A percentile compares a stretch with the other conserved stretches of the same genome.
Conservation (phyloP, 2,329 filamentous ascomycete species). For the Tolypocladium capitatum region DNA sequence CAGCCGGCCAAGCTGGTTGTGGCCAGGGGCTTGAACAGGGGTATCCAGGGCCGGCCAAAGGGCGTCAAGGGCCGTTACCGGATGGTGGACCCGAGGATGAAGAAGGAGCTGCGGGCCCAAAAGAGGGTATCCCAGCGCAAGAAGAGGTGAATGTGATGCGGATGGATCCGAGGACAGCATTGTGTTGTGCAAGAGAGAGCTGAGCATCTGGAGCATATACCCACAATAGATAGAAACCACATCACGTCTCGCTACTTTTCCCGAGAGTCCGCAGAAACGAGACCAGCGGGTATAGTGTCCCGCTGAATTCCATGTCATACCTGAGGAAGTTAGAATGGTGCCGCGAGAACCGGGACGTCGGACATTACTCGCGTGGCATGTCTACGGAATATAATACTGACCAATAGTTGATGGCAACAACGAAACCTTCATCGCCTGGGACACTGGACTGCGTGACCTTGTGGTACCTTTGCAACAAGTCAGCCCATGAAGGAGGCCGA, state of each 20-base stretch:
- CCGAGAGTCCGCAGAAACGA: conserved; percentile 36
- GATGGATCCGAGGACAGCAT: background rate
- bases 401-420: conserved; percentile 75
- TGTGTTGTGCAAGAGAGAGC: background rate
- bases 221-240: background rate
- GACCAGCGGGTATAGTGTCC: conserved; percentile 50
- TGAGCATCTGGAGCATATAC: background rate
- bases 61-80: conserved; percentile 95
- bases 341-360: too few species aligned
- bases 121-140: conserved; percentile 67
- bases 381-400: conserved; percentile 18
- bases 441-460: conserved; percentile 63
- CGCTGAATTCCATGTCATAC: conserved; percentile 71
- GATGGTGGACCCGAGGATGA: conserved; percentile 89
- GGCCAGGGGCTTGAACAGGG: conserved; percentile 70
- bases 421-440: conserved; percentile 57
- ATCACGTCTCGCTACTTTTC: background rate
- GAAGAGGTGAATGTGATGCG: conserved; percentile 9
- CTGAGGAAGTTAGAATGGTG: conserved; percentile 20
- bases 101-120: conserved; percentile 85
- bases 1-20: conserved; percentile 78
- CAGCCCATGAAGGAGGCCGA: background rate
- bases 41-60: conserved; percentile 72
- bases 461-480: conserved; percentile 44
- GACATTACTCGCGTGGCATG: background rate